Conservation (phyloP, 2,329 filamentous ascomycete genomes). For the Xylariaceae sp. region DNA sequence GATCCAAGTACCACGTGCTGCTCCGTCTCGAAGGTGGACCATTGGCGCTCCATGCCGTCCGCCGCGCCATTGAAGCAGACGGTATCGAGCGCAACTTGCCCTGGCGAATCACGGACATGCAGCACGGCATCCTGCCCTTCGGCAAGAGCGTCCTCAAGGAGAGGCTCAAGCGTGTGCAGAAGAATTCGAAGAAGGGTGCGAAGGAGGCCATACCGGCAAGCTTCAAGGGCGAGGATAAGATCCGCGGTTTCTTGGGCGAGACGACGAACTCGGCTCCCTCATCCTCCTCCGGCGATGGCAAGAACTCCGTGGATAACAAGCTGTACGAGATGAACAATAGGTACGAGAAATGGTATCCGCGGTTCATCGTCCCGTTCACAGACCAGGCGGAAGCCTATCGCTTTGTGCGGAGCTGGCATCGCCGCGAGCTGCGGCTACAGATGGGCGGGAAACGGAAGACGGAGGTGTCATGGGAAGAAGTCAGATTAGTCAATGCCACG, state of each 20-base stretch:
- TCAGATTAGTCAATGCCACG: slow-evolving; percentile 26
- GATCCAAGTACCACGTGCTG: slow-evolving; percentile 32
- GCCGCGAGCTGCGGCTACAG: slow-evolving; percentile 31
- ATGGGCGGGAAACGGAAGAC: slow-evolving; percentile 13
- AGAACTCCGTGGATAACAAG: not conserved
- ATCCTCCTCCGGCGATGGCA: too few relatives aligned
- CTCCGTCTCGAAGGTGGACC: slow-evolving; percentile 35
- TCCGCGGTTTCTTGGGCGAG: too few relatives aligned
- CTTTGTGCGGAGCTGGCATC: slow-evolving; percentile 44
- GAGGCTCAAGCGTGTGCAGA: not conserved
- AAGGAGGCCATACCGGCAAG: not conserved
- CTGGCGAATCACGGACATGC: slow-evolving; percentile 33
- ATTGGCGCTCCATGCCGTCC: slow-evolving; percentile 34
- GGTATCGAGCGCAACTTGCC: slow-evolving; percentile 38
- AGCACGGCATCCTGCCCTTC: slow-evolving; percentile 29
- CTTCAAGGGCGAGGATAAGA: not conserved
- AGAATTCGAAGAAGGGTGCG: not conserved
- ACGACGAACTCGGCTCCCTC: too few relatives aligned
- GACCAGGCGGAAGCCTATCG: slow-evolving; percentile 49
- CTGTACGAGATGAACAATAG: not conserved
- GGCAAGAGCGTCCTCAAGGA: slow-evolving; percentile 25
- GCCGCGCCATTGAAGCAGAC: slow-evolving; percentile 39
- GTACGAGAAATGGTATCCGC: slow-evolving; percentile 27
- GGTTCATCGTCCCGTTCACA: slow-evolving; percentile 52
- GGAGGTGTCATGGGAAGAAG: slow-evolving; percentile 27